Base-by-base conservation (phyloP, 177 flowering plant species). In the Tripterygium wilfordii region DNA sequence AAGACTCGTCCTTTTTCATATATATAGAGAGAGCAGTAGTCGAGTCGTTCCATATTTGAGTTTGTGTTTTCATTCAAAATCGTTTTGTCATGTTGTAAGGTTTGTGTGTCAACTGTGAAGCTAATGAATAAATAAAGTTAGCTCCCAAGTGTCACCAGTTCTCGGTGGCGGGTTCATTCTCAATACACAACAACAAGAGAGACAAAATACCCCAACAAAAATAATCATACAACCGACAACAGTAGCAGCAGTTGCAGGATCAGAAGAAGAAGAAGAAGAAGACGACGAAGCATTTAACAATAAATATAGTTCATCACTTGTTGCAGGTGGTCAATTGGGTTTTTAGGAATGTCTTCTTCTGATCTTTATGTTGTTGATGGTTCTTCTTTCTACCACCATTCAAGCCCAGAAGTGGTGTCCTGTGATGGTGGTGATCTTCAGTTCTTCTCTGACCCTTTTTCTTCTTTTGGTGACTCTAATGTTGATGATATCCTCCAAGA, bases 261-360 rank as follows among this genome's bases (percentile, higher is more conserved):
- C n/a, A n/a, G n/a, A n/a, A n/a, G n/a, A n/a, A n/a, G n/a, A n/a
- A n/a, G n/a, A n/a, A n/a, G n/a, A n/a, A n/a, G n/a, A n/a, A n/a
- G n/a, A n/a, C n/a, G n/a, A n/a, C n/a, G n/a, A n/a, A n/a, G n/a
- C n/a, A n/a, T n/a, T n/a, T n/a, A n/a, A n/a, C n/a, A n/a, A n/a
- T n/a, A n/a, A n/a, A n/a, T n/a, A n/a, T n/a, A n/a, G n/a, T n/a
- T n/a, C n/a, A n/a, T n/a, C n/a, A n/a, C n/a, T n/a, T n/a, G n/a
- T n/a, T n/a, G n/a, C n/a, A n/a, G n/a, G n/a, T n/a, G n/a, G n/a
- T n/a, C n/a, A 8, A 36, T 40, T 36, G 13, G 9, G 20, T 10
- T 36, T 15, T 36, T n/a, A 9, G 2, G 38, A 69, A 82, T 82
- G 86, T n/a, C n/a, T n/a, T 58, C 84, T 50, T 78, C 78, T 59